Percentiles rank a stretch among this genome's conserved stretches.
These are phyloP conservation scores for Lipomyces yamanashiensis DNA, from an alignment of 805 yeast species.

Conservation along the genomic window DNA sequence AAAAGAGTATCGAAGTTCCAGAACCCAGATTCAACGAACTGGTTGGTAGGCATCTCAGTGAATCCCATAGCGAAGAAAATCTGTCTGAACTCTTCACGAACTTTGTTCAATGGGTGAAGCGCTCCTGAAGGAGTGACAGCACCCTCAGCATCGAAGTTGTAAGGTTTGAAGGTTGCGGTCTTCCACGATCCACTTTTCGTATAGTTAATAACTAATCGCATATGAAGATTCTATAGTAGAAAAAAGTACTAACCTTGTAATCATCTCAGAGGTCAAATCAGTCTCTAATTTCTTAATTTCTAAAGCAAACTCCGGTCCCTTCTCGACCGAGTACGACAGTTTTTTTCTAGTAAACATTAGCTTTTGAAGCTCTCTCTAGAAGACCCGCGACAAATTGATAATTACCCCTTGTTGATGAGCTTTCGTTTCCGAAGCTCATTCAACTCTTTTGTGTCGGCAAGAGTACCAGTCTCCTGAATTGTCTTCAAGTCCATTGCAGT, in stretches of 20 bases:
- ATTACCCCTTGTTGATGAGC: slow-evolving; percentile 57
- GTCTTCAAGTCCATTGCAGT: slow-evolving; percentile 67
- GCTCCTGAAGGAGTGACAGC: slow-evolving; percentile 86
- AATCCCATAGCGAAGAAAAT: slow-evolving; percentile 98
- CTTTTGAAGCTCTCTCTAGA: not conserved
- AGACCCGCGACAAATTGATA: not conserved
- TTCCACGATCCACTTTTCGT: slow-evolving; percentile 71
- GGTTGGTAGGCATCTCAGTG: slow-evolving; percentile 98
- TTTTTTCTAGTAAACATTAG: slow-evolving; percentile 53
- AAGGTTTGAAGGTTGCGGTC: slow-evolving; percentile 83
- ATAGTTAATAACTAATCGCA: not conserved
- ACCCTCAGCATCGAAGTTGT: slow-evolving; percentile 96
- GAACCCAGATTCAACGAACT: slow-evolving; percentile 96
- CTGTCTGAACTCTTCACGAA: slow-evolving; percentile 96
- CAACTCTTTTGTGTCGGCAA: slow-evolving; percentile 66
- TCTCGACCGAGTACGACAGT: slow-evolving; percentile 72
- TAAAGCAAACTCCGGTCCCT: slow-evolving; percentile 84
- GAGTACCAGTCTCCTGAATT: slow-evolving; percentile 60
- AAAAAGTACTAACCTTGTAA: slow-evolving; percentile 47
- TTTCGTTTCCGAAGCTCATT: slow-evolving; percentile 93
- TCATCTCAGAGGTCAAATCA: slow-evolving; percentile 93
- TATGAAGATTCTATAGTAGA: not conserved
- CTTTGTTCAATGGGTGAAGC: slow-evolving; percentile 93
- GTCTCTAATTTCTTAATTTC: slow-evolving; percentile 84
- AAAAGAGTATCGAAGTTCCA: slow-evolving; percentile 97